phyloP scores from a whole-genome alignment of 306 rosid species.

The Acmispon strigosus region DNA sequence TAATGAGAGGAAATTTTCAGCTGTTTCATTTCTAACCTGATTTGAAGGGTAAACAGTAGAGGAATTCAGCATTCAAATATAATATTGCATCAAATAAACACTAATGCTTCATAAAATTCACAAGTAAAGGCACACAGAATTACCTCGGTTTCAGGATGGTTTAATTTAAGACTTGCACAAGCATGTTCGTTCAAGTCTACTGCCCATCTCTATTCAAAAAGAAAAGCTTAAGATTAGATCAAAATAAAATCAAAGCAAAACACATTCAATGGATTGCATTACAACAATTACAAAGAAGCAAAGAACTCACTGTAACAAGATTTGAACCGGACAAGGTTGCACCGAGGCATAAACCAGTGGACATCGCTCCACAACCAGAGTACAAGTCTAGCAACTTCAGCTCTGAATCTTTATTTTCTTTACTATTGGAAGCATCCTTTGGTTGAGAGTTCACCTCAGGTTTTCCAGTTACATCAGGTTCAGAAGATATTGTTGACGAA shows the following conservation, averaged over 20 bases:
- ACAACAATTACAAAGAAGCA: neutral
- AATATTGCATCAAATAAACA: neutral
- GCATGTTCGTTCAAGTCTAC: conserved; percentile 64
- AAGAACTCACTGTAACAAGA: conserved; percentile 60
- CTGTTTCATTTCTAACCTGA: conserved; percentile 79
- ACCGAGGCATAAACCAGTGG: conserved; percentile 81
- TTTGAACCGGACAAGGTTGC: conserved; percentile 49
- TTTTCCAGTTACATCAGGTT: conserved; percentile 29
- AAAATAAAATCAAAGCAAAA: neutral
- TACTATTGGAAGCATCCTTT: neutral
- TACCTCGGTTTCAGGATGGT: conserved; percentile 81
- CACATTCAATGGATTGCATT: neutral
- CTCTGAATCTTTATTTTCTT: conserved; percentile 31
- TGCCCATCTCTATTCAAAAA: conserved; percentile 64
- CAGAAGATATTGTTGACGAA: conserved; percentile 65
- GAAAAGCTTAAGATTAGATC: neutral
- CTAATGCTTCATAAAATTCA: too few relatives aligned
- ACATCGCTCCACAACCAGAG: conserved; percentile 93
- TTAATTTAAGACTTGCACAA: conserved; percentile 48
- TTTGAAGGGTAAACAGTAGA: neutral
- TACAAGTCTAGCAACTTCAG: conserved; percentile 55
- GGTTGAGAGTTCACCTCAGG: conserved; percentile 25
- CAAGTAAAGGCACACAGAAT: neutral
- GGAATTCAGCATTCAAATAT: neutral
- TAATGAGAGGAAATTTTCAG: conserved; percentile 56